Evolutionary conservation across 2,329 filamentous ascomycete species (phyloP), one percentile per base, ranked within the genome.

Genomic region (Fusarium sp.): DNA sequence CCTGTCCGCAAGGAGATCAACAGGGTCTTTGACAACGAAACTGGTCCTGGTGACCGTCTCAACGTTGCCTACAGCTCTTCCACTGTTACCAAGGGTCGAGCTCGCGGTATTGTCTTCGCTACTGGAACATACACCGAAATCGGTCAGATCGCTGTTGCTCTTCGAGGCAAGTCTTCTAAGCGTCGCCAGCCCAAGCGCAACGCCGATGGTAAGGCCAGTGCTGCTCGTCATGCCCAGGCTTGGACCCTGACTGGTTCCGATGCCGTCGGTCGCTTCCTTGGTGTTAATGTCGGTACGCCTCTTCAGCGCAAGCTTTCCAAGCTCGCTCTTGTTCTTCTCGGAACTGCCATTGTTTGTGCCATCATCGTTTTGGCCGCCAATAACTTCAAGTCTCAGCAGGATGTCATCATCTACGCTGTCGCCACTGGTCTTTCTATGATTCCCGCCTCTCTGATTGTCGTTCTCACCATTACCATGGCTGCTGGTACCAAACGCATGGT

Each of bases 321-420:
- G 77, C 83, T 93, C 46, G 90, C 90, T 9, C 81, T 92, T 8
- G 75, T 90, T 2, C 84, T 92, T 3, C 91, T 93, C 71, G 84
- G 82, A 39, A 86, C 91, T 43, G 90, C 90, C 4, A 86, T 93
- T 10, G 73, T 92, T 6, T 90, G 90, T 62, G 90, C 90, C 21
- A 86, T 93, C 66, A 88, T 93, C 68, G 90, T 92, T n/a, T 83
- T 91, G 48, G 90, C 82, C 3, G 87, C 90, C 54, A 92, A 91
- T 77, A 70, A 84, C 1, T 89, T 88, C 77, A 80, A 80, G 16
- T 76, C 79, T 41, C 78, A 83, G 34, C 82, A 82, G 19, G 88
- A 90, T 66, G 88, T 91, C 60, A 88, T 91, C 70, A 90, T 84
- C 46, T 84, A 83, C 65, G 82, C 80, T 13, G 81, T 84, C 12